These are phyloP conservation scores for Lentithecium fluviatile DNA, from an alignment of 495 filamentous ascomycete species.

Conservation along the genomic window DNA sequence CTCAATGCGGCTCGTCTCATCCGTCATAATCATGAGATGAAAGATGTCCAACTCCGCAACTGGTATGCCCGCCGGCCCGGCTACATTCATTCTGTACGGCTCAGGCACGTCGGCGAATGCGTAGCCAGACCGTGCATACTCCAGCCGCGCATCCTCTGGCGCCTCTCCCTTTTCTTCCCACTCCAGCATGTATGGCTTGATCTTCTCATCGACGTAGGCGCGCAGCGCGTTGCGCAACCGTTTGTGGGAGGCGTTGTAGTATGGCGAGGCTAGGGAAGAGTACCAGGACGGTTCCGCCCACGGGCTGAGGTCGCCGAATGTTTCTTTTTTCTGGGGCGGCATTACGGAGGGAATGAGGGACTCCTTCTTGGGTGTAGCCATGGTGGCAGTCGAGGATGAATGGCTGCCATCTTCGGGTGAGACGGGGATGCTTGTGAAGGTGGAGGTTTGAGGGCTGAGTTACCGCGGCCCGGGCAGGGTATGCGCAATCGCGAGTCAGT, in stretches of 20 bases:
- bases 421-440: no score
- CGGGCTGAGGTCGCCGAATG: conserved; percentile 40
- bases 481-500: no score
- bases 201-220: conserved; percentile 38
- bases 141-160: conserved; percentile 34
- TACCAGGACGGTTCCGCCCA: conserved; percentile 45
- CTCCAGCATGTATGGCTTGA: conserved; percentile 41
- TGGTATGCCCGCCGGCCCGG: conserved; percentile 40
- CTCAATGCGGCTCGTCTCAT: conserved; percentile 41
- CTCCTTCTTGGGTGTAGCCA: conserved; percentile 18
- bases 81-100: conserved; percentile 39
- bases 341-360: conserved; percentile 15
- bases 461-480: no score
- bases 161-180: conserved; percentile 44
- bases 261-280: conserved; percentile 41
- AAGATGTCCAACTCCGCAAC: conserved; percentile 43
- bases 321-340: conserved; percentile 22
- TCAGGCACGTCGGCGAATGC: conserved; percentile 42
- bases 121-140: conserved; percentile 40
- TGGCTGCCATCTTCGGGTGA: no score
- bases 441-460: no score
- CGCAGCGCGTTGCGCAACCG: conserved; percentile 37
- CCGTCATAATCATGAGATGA: conserved; percentile 40
- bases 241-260: conserved; percentile 43
- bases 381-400: neutral